These are phyloP conservation scores for Aspergillus novofumigatus DNA, from an alignment of 2,329 filamentous ascomycete genomes.

Conservation along the genomic window DNA sequence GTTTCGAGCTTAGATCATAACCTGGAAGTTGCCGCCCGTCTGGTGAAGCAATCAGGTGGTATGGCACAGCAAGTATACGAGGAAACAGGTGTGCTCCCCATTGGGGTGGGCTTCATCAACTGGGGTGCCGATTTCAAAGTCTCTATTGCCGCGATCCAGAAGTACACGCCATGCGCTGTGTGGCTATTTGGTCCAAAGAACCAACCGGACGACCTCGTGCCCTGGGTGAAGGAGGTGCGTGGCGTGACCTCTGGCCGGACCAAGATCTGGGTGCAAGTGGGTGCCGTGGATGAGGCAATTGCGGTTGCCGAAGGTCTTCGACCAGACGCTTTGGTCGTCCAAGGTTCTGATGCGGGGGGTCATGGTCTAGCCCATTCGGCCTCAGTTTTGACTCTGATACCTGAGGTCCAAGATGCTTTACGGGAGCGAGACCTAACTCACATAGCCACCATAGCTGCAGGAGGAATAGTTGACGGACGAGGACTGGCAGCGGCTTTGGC, in stretches of 20 bases:
- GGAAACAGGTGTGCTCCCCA: slow-evolving; percentile 25
- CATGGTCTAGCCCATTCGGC: slow-evolving; percentile 48
- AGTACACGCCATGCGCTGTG: slow-evolving; percentile 34
- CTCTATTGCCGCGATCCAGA: slow-evolving; percentile 25
- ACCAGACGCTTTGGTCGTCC: slow-evolving; percentile 51
- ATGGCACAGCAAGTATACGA: slow-evolving; percentile 8
- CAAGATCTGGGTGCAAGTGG: slow-evolving; percentile 53
- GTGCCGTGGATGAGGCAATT: slow-evolving; percentile 46
- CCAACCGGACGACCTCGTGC: slow-evolving; percentile 23
- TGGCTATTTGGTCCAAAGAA: slow-evolving; percentile 38
- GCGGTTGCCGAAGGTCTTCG: slow-evolving; percentile 30
- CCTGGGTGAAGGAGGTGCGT: slow-evolving; percentile 38
- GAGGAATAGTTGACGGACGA: slow-evolving; percentile 51
- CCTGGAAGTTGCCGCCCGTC: slow-evolving; percentile 23
- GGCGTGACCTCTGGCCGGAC: slow-evolving; percentile 33
- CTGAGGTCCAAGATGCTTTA: slow-evolving; percentile 47
- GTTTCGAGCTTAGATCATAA: slow-evolving; percentile 25
- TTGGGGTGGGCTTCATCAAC: slow-evolving; percentile 40
- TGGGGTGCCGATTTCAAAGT: slow-evolving; percentile 32
- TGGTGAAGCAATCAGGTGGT: slow-evolving; percentile 15
- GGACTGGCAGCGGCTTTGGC: slow-evolving; percentile 48
- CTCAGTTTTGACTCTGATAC: slow-evolving; percentile 47
- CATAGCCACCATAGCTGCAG: slow-evolving; percentile 50
- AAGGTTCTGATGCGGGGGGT: slow-evolving; percentile 53
- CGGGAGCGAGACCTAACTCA: slow-evolving; percentile 14